Conservation (phyloP, 2,329 filamentous ascomycete species). For the Cladosporium sp. region DNA sequence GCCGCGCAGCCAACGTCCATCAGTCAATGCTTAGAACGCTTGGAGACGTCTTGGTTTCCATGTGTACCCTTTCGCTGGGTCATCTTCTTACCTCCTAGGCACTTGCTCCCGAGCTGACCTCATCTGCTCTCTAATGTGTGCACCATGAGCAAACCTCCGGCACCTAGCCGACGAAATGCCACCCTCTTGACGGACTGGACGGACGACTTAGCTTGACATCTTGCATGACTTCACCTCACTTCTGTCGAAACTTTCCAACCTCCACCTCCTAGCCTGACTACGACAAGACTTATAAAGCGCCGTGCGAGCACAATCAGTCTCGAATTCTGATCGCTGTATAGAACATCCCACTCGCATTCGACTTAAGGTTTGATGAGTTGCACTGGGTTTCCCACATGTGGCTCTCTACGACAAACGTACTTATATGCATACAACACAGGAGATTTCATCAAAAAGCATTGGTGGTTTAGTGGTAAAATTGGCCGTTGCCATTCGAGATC, state of each 20-base stretch:
- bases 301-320: not conserved
- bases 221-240: not conserved
- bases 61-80: not conserved
- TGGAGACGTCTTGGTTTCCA: not conserved
- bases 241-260: not conserved
- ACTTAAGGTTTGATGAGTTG: not conserved
- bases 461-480: not conserved
- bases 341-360: not conserved
- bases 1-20: not conserved
- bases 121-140: not conserved
- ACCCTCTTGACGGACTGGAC: too few species aligned
- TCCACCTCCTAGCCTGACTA: not conserved
- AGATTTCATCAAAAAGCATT: not conserved
- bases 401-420: too few species aligned
- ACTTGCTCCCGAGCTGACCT: not conserved
- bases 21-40: not conserved
- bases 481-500: not conserved
- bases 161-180: too few species aligned
- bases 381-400: not conserved
- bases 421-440: too few species aligned
- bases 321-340: too few species aligned
- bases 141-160: not conserved
- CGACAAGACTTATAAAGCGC: not conserved
- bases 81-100: too few species aligned
- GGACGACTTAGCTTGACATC: not conserved